Conservation (phyloP, 2,329 filamentous ascomycete species). For the Beauveria pseudobassiana region DNA sequence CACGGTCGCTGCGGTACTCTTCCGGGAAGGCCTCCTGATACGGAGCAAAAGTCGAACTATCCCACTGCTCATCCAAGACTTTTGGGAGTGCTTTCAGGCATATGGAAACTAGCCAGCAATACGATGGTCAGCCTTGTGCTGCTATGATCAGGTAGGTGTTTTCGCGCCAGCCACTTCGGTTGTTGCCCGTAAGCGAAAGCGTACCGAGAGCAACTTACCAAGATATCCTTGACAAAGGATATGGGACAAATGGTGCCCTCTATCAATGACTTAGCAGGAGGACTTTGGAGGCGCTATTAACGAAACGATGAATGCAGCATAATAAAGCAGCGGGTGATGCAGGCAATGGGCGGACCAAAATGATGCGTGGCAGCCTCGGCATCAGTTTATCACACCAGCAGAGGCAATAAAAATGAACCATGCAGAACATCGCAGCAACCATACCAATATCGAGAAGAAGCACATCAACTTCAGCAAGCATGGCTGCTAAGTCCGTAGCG, state of each 20-base stretch:
- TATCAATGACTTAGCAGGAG: constrained; percentile 26
- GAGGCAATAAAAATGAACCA: neutral
- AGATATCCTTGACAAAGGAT: constrained; percentile 74
- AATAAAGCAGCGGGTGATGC: neutral
- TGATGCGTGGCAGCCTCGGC: constrained; percentile 1
- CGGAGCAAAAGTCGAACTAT: constrained; percentile 52
- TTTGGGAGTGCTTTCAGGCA: constrained; percentile 59
- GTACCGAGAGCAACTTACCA: constrained; percentile 50
- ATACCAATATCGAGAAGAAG: constrained; percentile 32
- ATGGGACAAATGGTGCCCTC: constrained; percentile 80
- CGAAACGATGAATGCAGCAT: neutral
- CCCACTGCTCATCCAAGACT: constrained; percentile 60
- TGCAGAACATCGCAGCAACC: constrained; percentile 7
- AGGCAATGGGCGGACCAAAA: neutral
- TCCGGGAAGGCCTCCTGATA: constrained; percentile 67
- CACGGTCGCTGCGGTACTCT: constrained; percentile 50
- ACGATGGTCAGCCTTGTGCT: neutral
- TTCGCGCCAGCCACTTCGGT: neutral
- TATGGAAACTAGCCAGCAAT: constrained; percentile 60
- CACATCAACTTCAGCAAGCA: constrained; percentile 24
- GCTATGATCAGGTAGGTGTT: neutral
- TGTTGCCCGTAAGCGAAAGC: constrained; percentile 12
- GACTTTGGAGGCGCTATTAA: neutral
- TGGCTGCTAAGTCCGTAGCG: constrained; percentile 14
- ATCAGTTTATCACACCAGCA: neutral